These are phyloP conservation scores for Ramularia collo-cygni DNA, from an alignment of 2,329 filamentous ascomycete genomes.

Conservation along the genomic window DNA sequence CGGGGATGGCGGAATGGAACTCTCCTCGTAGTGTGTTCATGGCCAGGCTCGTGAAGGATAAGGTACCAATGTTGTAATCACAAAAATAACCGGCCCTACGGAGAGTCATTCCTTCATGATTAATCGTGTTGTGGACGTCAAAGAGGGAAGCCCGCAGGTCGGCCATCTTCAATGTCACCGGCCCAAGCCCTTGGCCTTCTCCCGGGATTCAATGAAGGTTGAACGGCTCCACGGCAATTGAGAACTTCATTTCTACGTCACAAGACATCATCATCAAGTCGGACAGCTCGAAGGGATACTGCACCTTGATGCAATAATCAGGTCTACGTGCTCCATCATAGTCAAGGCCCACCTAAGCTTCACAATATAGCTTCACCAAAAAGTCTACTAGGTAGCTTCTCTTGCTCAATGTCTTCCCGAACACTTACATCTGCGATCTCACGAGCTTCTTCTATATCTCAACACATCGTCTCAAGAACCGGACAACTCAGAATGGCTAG, in stretches of 20 bases:
- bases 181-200: too few relatives aligned
- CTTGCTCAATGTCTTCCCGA: slow-evolving; percentile 7
- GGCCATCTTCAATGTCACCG: too few relatives aligned
- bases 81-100: too few relatives aligned
- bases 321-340: background rate
- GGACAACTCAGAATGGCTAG: slow-evolving; percentile 21
- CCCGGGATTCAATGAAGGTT: background rate
- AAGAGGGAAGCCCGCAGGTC: too few relatives aligned
- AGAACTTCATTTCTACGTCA: background rate
- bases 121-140: too few relatives aligned
- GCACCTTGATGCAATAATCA: background rate
- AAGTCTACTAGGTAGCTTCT: background rate
- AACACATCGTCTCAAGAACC: slow-evolving; percentile 5
- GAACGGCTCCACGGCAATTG: background rate
- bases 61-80: too few relatives aligned
- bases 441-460: slow-evolving; percentile 14
- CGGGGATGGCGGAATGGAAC: too few relatives aligned
- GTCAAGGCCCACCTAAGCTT: background rate
- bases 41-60: too few relatives aligned
- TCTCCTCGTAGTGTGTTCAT: too few relatives aligned
- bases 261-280: slow-evolving; percentile 1
- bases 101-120: too few relatives aligned
- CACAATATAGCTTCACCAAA: too few relatives aligned
- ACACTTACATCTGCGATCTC: slow-evolving; percentile 9
- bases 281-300: too few relatives aligned